Evolutionary conservation across 805 yeast species (phyloP).

Genomic region (Kodamaea fukazawae): DNA sequence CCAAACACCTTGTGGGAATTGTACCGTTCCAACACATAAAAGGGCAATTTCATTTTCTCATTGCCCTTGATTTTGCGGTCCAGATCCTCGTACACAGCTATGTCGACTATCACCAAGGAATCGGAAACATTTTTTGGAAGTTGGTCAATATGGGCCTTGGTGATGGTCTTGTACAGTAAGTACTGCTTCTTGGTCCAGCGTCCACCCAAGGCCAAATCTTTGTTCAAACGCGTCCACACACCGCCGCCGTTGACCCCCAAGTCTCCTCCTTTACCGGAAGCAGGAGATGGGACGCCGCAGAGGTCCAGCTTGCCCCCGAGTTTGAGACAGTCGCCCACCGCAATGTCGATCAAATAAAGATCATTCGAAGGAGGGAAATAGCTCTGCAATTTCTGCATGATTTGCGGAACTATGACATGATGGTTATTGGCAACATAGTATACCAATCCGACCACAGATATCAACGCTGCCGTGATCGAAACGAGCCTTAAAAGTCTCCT

Average conservation of each 20-base stretch:
- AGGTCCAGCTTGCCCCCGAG: conserved; percentile 18
- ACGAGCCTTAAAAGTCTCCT: conserved; percentile 1
- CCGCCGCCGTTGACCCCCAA: conserved; percentile 22
- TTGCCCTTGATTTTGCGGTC: conserved; percentile 39
- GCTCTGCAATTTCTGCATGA: conserved; percentile 10
- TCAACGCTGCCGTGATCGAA: not conserved
- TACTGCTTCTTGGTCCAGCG: conserved; percentile 44
- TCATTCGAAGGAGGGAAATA: conserved; percentile 43
- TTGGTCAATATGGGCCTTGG: conserved; percentile 2
- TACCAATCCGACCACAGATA: not conserved
- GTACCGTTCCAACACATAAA: conserved; percentile 27
- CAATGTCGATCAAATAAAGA: conserved; percentile 39
- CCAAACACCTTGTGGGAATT: conserved; percentile 24
- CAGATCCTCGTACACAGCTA: conserved; percentile 35
- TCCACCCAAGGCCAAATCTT: conserved; percentile 45
- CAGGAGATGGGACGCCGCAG: conserved; percentile 28
- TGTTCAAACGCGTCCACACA: conserved; percentile 44
- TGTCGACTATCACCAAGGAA: conserved; percentile 35
- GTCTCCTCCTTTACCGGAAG: conserved; percentile 17
- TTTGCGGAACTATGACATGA: conserved; percentile 37
- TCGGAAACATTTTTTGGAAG: conserved; percentile 12
- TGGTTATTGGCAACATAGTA: conserved; percentile 33
- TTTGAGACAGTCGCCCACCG: conserved; percentile 33
- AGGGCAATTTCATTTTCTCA: conserved; percentile 28
- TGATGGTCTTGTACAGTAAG: conserved; percentile 29